Base-by-base conservation (phyloP, 768 basidiomycete species). In the Boletellus ananiceps region DNA sequence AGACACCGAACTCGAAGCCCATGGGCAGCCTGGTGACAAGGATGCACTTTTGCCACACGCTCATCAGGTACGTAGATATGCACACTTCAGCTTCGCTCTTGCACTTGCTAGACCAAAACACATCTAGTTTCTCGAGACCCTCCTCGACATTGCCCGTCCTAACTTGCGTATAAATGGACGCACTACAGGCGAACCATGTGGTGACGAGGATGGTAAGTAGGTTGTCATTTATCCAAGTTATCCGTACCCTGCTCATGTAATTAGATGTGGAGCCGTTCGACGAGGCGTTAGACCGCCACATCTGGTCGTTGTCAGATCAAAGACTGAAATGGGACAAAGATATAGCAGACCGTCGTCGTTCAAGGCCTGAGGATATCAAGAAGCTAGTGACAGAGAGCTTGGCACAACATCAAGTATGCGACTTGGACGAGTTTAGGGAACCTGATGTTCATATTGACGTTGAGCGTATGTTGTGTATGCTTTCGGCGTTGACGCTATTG, bases 161-260 rank as follows among this genome's bases (percentile, higher is more conserved):
- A 93, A 93, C 67, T 65, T 93, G 18, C 80, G 86, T 29, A 77
- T 93, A 9, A 91, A 92, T 60, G 90, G 90, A 23, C 82, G 84
- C 46, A 82, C 84, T 52, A 80, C 81, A 54, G 87, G 87, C 57
- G 75, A 81, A 4, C 68, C 82, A n/a, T 74, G 76, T 18, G 71
- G 76, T 16, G 73, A 75, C 42, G 79, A 78, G 51, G 74, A 78
- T 57, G 79, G 84, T 81, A 44, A 45, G 68, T 42, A 1, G n/a
- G 33, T 29, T 23, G 37, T 9, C 44, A 44, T 19, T 52, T 47
- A 41, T 36, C 2, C 38, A 15, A 40, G 41, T 11, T 43, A 32
- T 39, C 23, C 31, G 9, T 39, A 8, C 18, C 11, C 19, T 35
- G 18, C 21, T 58, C 14, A 59, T 27, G 21, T 21, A 14, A 15